Evolutionary conservation across 495 filamentous ascomycete genomes (phyloP).

Genomic region (Xylaria flabelliformis): DNA sequence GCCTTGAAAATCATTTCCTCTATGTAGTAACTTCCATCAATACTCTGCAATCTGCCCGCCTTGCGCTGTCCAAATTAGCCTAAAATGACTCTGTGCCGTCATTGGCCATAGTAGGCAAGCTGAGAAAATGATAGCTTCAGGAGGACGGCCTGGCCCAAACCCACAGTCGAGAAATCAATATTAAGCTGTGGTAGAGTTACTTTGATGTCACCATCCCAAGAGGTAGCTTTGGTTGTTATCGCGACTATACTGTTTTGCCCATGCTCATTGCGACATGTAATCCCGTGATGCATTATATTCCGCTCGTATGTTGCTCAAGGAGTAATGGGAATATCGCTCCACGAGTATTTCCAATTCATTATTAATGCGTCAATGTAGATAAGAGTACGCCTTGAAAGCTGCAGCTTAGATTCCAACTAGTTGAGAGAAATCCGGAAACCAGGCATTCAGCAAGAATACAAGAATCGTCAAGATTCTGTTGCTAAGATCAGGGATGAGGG

Average conservation of each 20-base stretch:
- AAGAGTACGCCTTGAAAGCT: background rate
- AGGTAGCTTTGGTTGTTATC: background rate
- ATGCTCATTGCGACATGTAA: background rate
- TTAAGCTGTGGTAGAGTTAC: background rate
- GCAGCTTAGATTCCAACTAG: background rate
- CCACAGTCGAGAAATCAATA: background rate
- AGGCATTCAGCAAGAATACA: background rate
- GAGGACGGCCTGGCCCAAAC: constrained; percentile 6
- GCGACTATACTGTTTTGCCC: background rate
- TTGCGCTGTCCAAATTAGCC: constrained; percentile 2
- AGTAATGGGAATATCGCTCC: background rate
- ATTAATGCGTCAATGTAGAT: background rate
- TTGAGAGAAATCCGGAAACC: background rate
- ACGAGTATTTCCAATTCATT: constrained; percentile 19
- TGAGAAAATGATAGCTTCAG: background rate
- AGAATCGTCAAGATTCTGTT: background rate
- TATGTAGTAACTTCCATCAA: constrained; percentile 15
- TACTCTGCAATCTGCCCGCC: background rate
- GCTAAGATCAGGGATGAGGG: constrained; percentile 4
- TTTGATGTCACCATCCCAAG: constrained; percentile 8
- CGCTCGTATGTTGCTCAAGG: background rate
- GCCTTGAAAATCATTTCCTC: constrained; percentile 18
- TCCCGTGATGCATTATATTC: background rate
- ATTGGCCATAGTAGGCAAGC: constrained; percentile 5
- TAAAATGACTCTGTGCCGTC: background rate